phyloP scores from a whole-genome alignment of 2,329 filamentous ascomycete species.

The Xylaria digitata region DNA sequence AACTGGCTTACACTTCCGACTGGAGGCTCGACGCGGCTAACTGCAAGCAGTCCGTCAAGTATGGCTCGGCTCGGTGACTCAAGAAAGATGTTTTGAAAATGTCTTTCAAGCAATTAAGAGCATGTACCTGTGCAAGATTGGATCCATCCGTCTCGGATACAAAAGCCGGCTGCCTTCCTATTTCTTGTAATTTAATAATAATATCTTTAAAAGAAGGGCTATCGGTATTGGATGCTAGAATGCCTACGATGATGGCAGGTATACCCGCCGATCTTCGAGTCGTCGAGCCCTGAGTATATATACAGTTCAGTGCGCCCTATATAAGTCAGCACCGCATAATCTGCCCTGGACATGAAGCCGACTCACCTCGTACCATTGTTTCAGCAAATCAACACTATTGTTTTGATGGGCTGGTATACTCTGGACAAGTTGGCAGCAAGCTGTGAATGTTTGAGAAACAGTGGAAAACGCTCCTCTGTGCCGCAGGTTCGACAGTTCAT shows the following conservation, averaged over 20 bases:
- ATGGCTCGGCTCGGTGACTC: slow-evolving; percentile 75
- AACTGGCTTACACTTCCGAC: slow-evolving; percentile 73
- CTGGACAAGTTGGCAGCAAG: slow-evolving; percentile 76
- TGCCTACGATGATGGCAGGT: slow-evolving; percentile 84
- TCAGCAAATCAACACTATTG: slow-evolving; percentile 61
- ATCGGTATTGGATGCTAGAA: slow-evolving; percentile 74
- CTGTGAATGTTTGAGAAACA: slow-evolving; percentile 86
- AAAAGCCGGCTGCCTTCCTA: slow-evolving; percentile 65
- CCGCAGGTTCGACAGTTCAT: slow-evolving; percentile 82
- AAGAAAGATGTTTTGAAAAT: slow-evolving; percentile 87
- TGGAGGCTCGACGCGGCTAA: slow-evolving; percentile 84
- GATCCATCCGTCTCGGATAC: slow-evolving; percentile 69
- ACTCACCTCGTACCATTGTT: slow-evolving; percentile 76
- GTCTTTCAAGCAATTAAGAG: slow-evolving; percentile 92
- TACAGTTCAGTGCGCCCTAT: slow-evolving; percentile 74
- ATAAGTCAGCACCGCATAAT: slow-evolving; percentile 36
- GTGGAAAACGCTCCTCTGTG: slow-evolving; percentile 95
- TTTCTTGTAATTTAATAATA: slow-evolving; percentile 70
- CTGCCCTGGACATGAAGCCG: slow-evolving; percentile 1
- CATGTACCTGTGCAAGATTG: slow-evolving; percentile 90
- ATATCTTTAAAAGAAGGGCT: slow-evolving; percentile 72
- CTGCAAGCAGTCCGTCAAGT: slow-evolving; percentile 78
- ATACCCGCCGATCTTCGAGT: slow-evolving; percentile 93
- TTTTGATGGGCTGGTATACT: slow-evolving; percentile 53
- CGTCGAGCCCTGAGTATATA: slow-evolving; percentile 80